Base-by-base conservation (phyloP, 2,329 filamentous ascomycete species). In the Davidsoniella eucalypti region DNA sequence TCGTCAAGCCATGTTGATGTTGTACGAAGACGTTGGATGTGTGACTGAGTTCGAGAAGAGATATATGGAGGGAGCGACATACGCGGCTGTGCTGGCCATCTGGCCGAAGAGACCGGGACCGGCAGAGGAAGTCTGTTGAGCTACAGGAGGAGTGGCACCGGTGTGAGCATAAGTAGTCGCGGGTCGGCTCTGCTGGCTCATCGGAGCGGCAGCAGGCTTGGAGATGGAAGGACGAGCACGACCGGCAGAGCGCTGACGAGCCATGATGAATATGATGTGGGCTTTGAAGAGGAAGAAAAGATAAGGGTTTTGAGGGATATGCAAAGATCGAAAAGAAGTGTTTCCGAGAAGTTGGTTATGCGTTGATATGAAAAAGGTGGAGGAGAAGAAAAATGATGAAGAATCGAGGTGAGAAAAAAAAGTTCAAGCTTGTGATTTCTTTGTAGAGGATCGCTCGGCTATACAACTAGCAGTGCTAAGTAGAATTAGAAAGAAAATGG, bases 51-150 rank as follows among this genome's bases (percentile, higher is more conserved):
- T 23, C 4, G 21, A 8, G 21, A 23, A 23, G 41, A 43, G 44
- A 45, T 26, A 18, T 44, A 23, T 40, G 18, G 10, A 45, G n/a
- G 18, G n/a, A 33, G 49, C 17, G 10, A 80, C 87, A 71, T 82
- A 96, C 90, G 92, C 92, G 65, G 92, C 92, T 52, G 92, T 98
- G 63, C 82, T 87, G 57, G 92, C 92, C 84, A 98, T 95, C 74
- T 96, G 87, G 53, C 87, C 90, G 59, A 98, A 87, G 9, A 98
- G 74, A 56, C 92, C 90, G 4, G 87, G 81, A 25, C 87, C 85
- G 47, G 69, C 66, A 44, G 68, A 65, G 49, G 67, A 65, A 44
- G 71, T 64, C 23, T 69, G 65, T 45, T 67, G 66, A 49, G 67
- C 64, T 53, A 71, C 71, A 47, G 76, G 72, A 50, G 76, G 67